phyloP scores from a whole-genome alignment of 2,329 filamentous ascomycete species.

The Akanthomyces dipterigenus region DNA sequence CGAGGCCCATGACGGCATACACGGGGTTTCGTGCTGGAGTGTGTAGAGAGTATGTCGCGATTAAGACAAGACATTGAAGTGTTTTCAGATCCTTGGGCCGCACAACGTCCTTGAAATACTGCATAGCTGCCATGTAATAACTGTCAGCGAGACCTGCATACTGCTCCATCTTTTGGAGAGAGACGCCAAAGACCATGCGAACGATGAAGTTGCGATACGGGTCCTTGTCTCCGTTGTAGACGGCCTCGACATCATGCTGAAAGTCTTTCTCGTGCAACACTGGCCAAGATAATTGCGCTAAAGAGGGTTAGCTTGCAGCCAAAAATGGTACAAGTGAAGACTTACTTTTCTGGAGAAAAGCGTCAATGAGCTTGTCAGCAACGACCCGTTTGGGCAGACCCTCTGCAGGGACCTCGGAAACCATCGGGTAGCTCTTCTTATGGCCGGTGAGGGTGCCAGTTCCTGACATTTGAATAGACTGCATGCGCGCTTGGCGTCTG shows the following conservation, averaged over 20 bases:
- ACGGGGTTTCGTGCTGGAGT: slow-evolving; percentile 88
- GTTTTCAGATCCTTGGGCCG: slow-evolving; percentile 86
- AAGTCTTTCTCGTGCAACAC: slow-evolving; percentile 80
- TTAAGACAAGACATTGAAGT: slow-evolving; percentile 79
- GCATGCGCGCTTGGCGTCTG: slow-evolving; percentile 50
- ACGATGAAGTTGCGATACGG: slow-evolving; percentile 83
- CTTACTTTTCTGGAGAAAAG: slow-evolving; percentile 79
- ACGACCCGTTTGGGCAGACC: slow-evolving; percentile 67
- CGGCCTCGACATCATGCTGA: slow-evolving; percentile 66
- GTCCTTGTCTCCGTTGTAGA: slow-evolving; percentile 69
- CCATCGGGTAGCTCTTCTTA: slow-evolving; percentile 86
- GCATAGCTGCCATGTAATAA: slow-evolving; percentile 87
- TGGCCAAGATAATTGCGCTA: slow-evolving; percentile 84
- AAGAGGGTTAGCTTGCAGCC: slow-evolving; percentile 13
- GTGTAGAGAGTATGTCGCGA: slow-evolving; percentile 85
- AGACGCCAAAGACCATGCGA: slow-evolving; percentile 89
- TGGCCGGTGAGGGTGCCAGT: slow-evolving; percentile 43
- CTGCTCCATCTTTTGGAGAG: slow-evolving; percentile 84
- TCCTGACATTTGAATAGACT: slow-evolving; percentile 48
- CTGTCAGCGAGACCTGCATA: slow-evolving; percentile 93
- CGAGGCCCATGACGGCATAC: slow-evolving; percentile 88
- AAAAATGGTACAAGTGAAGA: neutral
- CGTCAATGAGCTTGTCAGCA: slow-evolving; percentile 71
- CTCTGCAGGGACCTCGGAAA: slow-evolving; percentile 75
- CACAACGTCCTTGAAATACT: slow-evolving; percentile 74